Conservation (phyloP, 2,329 filamentous ascomycete species). For the Aureobasidium musti region DNA sequence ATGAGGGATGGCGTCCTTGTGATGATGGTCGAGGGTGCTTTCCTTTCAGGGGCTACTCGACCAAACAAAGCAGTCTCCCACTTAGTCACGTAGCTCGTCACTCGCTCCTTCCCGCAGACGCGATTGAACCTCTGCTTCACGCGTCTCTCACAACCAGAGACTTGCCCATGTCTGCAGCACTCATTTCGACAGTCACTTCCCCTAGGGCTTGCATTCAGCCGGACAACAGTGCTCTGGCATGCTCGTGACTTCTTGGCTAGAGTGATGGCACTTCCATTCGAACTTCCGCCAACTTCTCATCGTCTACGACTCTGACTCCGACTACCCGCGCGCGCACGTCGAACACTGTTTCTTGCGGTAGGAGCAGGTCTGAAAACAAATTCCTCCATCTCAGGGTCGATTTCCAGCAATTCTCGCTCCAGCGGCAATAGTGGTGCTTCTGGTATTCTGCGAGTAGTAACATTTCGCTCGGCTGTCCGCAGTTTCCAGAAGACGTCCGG, state of each 20-base stretch:
- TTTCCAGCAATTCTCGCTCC: slow-evolving; percentile 47
- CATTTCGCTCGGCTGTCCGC: slow-evolving; percentile 41
- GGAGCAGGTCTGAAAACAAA: slow-evolving; percentile 40
- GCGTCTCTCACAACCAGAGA: neutral
- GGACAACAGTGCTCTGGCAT: neutral
- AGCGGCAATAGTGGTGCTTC: slow-evolving; percentile 51
- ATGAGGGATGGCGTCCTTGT: neutral
- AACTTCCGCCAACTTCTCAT: neutral
- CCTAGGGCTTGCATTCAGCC: neutral
- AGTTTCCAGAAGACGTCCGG: slow-evolving; percentile 50
- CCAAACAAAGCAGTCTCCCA: neutral
- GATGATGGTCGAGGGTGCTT: neutral
- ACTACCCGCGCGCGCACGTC: slow-evolving; percentile 4
- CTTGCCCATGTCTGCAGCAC: neutral
- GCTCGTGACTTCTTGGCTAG: too few species aligned
- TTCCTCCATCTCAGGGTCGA: slow-evolving; percentile 48
- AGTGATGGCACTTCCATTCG: too few species aligned
- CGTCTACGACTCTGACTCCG: slow-evolving; percentile 20
- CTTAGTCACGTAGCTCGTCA: neutral
- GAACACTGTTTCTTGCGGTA: slow-evolving; percentile 17
- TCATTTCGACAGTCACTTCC: neutral
- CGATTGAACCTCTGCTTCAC: neutral
- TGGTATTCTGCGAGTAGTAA: slow-evolving; percentile 45
- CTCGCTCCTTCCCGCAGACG: neutral
- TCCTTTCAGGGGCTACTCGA: neutral